Percentiles rank a stretch among this genome's conserved stretches.
Evolutionary conservation across 2,329 filamentous ascomycete species (phyloP).

Genomic region (Cercospora berteroae): DNA sequence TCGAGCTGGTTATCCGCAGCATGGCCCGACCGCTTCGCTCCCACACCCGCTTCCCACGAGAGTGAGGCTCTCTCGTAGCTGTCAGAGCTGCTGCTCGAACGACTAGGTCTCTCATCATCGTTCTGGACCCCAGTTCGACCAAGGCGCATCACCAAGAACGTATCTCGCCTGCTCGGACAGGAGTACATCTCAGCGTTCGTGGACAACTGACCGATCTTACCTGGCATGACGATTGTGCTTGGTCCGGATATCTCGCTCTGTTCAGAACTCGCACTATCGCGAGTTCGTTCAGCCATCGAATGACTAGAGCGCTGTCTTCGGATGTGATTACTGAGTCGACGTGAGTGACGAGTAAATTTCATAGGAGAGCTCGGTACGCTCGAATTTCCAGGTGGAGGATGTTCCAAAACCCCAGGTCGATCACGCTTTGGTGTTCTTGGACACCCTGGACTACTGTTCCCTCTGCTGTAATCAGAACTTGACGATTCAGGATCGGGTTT

Average conservation of each 20-base stretch:
- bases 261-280: background rate
- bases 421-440: background rate
- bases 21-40: background rate
- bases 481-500: background rate
- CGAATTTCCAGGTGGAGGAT: background rate
- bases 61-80: conserved; percentile 5
- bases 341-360: conserved; percentile 2
- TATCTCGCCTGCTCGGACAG: background rate
- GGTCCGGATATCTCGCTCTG: background rate
- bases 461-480: background rate
- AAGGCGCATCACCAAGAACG: background rate
- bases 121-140: background rate
- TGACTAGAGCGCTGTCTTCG: background rate
- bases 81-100: conserved; percentile 7
- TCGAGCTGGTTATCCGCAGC: background rate
- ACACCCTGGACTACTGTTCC: background rate
- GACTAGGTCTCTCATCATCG: background rate
- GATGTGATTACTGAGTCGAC: background rate
- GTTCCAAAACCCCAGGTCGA: background rate
- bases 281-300: background rate
- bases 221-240: background rate
- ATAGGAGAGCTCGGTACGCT: background rate
- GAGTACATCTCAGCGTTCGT: background rate
- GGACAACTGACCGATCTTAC: background rate
- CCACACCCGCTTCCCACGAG: conserved; percentile 5